Conservation (phyloP, 1,284 basidiomycete species). For the Rhodotorula sp. region DNA sequence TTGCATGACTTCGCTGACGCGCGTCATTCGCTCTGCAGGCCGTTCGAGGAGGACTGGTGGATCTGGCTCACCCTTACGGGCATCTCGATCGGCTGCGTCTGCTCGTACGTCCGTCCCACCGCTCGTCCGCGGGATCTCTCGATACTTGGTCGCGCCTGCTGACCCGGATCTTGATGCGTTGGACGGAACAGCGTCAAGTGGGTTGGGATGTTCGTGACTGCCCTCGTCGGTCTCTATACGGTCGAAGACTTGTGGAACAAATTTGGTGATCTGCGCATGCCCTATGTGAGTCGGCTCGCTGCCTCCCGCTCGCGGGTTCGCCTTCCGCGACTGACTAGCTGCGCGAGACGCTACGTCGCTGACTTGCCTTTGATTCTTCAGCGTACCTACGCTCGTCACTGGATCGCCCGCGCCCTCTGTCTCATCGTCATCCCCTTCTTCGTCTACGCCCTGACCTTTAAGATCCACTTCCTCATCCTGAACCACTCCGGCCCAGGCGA, state of each 20-base stretch:
- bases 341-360: not conserved
- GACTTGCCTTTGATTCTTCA: slow-evolving; percentile 42
- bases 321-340: not conserved
- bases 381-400: slow-evolving; percentile 82
- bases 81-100: slow-evolving; percentile 90
- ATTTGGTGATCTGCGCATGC: slow-evolving; percentile 92
- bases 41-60: slow-evolving; percentile 97
- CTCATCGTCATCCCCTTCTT: slow-evolving; percentile 85
- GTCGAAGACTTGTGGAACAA: slow-evolving; percentile 98
- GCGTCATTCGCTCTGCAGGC: slow-evolving; percentile 53
- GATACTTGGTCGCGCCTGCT: too few relatives aligned
- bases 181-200: slow-evolving; percentile 76
- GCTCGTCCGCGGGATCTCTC: not conserved
- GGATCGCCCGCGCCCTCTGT: slow-evolving; percentile 80
- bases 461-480: slow-evolving; percentile 90
- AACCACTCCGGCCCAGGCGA: slow-evolving; percentile 94
- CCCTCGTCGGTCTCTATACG: slow-evolving; percentile 91
- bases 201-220: slow-evolving; percentile 92
- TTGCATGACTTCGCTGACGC: not conserved
- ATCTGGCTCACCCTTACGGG: slow-evolving; percentile 88
- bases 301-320: not conserved
- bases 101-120: slow-evolving; percentile 59
- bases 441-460: slow-evolving; percentile 93
- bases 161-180: not conserved
- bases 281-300: slow-evolving; percentile 61